These are phyloP conservation scores for Microcyclospora tardicrescens DNA, from an alignment of 2,329 filamentous ascomycete species.

Conservation along the genomic window DNA sequence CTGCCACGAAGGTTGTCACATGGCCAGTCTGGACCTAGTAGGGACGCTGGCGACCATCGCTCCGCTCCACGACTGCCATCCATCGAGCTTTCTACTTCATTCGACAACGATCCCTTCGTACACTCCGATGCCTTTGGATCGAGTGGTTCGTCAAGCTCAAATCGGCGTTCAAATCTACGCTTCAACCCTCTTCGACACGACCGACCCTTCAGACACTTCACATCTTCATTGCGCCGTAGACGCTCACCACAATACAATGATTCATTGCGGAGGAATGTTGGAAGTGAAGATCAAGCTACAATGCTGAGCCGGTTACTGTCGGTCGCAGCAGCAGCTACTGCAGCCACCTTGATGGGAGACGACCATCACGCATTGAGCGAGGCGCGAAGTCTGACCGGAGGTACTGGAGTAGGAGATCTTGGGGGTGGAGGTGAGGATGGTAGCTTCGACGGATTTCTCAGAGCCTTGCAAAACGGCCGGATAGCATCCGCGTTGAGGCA, in stretches of 20 bases:
- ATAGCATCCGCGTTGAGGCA: constrained; percentile 44
- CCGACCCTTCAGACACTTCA: constrained; percentile 28
- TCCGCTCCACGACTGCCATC: constrained; percentile 19
- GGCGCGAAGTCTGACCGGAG: constrained; percentile 39
- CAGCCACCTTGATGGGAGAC: constrained; percentile 51
- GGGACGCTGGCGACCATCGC: constrained; percentile 13
- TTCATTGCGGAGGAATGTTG: constrained; percentile 24
- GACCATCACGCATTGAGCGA: constrained; percentile 43
- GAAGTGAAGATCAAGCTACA: constrained; percentile 50
- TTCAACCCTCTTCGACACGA: constrained; percentile 20
- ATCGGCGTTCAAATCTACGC: constrained; percentile 15
- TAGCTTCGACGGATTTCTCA: constrained; percentile 50
- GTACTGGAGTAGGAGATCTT: constrained; percentile 18
- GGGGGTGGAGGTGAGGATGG: constrained; percentile 39
- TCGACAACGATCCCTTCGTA: constrained; percentile 24
- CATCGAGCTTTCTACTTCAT: constrained; percentile 19
- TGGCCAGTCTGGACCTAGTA: constrained; percentile 11
- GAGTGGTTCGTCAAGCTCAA: constrained; percentile 16
- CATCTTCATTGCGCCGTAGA: constrained; percentile 37
- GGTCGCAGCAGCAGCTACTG: constrained; percentile 50
- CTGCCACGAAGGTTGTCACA: neutral
- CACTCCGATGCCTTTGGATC: constrained; percentile 10
- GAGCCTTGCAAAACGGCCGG: constrained; percentile 48
- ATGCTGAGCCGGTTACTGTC: constrained; percentile 48
- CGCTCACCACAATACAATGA: constrained; percentile 30